phyloP scores from a whole-genome alignment of 2,329 filamentous ascomycete genomes.

The Gremmenia infestans region DNA sequence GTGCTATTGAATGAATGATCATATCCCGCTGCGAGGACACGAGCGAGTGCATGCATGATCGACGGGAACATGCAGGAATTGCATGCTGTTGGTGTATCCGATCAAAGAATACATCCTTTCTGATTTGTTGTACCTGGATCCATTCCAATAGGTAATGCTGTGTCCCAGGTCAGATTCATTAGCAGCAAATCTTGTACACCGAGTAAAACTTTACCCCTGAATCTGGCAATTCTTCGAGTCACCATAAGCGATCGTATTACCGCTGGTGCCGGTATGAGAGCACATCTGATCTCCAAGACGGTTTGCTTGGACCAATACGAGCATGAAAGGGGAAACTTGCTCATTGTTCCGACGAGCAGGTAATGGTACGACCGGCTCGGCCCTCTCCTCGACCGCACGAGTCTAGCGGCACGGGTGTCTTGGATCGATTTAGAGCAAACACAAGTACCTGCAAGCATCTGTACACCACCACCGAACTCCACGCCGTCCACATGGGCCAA shows the following conservation, averaged over 20 bases:
- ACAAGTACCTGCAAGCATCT: background rate
- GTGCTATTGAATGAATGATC: background rate
- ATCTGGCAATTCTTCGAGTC: background rate
- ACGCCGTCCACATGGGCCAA: background rate
- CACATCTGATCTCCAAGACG: too few relatives aligned
- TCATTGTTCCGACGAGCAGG: background rate
- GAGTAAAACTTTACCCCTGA: background rate
- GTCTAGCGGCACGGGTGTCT: background rate
- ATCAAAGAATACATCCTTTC: background rate
- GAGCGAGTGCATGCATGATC: slow-evolving; percentile 2
- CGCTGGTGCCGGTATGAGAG: background rate
- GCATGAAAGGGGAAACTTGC: background rate
- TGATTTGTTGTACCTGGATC: background rate
- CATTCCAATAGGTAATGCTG: background rate
- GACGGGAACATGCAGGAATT: background rate
- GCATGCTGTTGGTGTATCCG: background rate
- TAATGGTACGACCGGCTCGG: slow-evolving; percentile 1
- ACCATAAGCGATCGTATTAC: background rate
- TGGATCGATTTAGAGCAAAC: background rate
- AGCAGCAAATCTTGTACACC: background rate
- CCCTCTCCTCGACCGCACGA: background rate
- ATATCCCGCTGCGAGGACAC: background rate
- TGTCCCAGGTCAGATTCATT: background rate
- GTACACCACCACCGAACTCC: background rate
- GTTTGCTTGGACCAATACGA: background rate